Conservation (phyloP, 371 early-diverging fungal genomes). For the Mucor indicus region DNA sequence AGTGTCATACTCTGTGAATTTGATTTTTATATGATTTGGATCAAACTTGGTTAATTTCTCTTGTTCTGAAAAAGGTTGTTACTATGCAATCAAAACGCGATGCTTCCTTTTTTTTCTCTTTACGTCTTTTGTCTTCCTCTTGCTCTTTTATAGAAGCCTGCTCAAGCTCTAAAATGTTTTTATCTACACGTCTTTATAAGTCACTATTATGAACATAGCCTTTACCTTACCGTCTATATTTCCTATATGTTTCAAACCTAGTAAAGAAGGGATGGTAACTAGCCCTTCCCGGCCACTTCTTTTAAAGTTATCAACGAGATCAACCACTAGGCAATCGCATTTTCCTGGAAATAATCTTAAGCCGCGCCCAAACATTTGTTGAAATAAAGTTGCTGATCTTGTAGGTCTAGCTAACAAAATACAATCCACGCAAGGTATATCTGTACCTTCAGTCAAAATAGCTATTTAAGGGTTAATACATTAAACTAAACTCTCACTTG, state of each 20-base stretch:
- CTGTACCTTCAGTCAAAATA: constrained; percentile 83
- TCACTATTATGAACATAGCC: not conserved
- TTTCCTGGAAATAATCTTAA: constrained; percentile 71
- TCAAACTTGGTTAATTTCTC: constrained; percentile 17
- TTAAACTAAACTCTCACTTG: not conserved
- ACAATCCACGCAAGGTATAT: constrained; percentile 88
- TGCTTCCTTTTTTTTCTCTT: constrained; percentile 8
- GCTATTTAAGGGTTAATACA: constrained; percentile 6
- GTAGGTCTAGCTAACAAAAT: constrained; percentile 90
- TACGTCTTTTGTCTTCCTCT: constrained; percentile 3
- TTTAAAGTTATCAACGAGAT: constrained; percentile 74
- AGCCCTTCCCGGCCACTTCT: constrained; percentile 35
- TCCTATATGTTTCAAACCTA: constrained; percentile 60
- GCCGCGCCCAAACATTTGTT: constrained; percentile 96
- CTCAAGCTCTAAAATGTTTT: constrained; percentile 5
- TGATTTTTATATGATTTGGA: constrained; percentile 22
- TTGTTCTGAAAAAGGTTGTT: too few relatives aligned
- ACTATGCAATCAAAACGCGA: too few relatives aligned
- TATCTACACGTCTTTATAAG: constrained; percentile 3
- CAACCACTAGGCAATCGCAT: constrained; percentile 78
- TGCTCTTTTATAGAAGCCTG: constrained; percentile 7
- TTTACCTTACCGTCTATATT: constrained; percentile 23
- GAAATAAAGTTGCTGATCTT: constrained; percentile 72
- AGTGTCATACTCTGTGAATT: constrained; percentile 53
- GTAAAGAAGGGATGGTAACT: constrained; percentile 64